Conservation (phyloP, 768 basidiomycete genomes). For the Agaricus bisporus region DNA sequence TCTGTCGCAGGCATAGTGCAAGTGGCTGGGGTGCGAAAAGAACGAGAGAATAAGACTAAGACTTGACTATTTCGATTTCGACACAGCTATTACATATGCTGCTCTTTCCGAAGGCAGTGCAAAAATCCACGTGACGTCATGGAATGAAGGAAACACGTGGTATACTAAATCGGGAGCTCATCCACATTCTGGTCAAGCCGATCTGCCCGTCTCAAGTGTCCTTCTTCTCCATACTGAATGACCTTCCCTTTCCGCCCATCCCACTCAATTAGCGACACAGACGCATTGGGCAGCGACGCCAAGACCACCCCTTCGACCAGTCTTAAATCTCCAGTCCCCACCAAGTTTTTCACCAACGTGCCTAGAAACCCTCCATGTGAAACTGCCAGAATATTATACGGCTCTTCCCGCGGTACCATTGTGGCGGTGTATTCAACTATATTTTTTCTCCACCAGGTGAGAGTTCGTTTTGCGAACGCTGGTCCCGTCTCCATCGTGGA, state of each 20-base stretch:
- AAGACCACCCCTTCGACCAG: slow-evolving; percentile 30
- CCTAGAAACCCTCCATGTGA: slow-evolving; percentile 65
- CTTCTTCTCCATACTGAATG: slow-evolving; percentile 46
- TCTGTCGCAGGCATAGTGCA: slow-evolving; percentile 30
- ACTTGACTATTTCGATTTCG: too few species aligned
- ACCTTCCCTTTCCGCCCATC: slow-evolving; percentile 32
- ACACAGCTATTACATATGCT: neutral
- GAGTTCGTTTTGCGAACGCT: slow-evolving; percentile 41
- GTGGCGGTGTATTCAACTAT: slow-evolving; percentile 22
- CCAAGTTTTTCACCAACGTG: slow-evolving; percentile 41
- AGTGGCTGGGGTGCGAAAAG: slow-evolving; percentile 14
- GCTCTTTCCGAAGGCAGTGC: slow-evolving; percentile 20
- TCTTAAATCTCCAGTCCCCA: slow-evolving; percentile 31
- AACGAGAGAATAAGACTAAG: slow-evolving; percentile 10
- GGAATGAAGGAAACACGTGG: neutral
- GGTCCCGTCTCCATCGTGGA: slow-evolving; percentile 31
- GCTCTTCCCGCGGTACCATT: slow-evolving; percentile 10
- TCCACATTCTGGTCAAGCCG: slow-evolving; percentile 48
- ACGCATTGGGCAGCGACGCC: slow-evolving; percentile 42
- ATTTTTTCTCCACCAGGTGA: slow-evolving; percentile 55
- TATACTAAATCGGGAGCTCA: slow-evolving; percentile 17
- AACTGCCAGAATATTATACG: slow-evolving; percentile 48
- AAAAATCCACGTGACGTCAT: slow-evolving; percentile 23
- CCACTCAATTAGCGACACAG: slow-evolving; percentile 57
- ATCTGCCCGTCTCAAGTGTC: slow-evolving; percentile 35